phyloP scores from a whole-genome alignment of 805 yeast genomes.

The Suhomyces sp. region DNA sequence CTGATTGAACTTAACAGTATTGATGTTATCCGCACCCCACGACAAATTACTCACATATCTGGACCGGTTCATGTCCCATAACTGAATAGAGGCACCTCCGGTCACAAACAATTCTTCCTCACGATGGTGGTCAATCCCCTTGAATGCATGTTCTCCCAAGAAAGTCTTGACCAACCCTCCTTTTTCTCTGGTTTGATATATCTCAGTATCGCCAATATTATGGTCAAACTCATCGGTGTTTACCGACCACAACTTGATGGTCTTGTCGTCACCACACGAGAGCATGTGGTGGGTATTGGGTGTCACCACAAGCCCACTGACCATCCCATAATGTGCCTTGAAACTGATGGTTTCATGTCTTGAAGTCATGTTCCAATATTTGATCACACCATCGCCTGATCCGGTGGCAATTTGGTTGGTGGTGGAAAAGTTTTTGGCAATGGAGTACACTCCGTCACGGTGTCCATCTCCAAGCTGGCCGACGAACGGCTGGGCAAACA shows the following conservation, averaged over 20 bases:
- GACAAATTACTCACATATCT: constrained; percentile 74
- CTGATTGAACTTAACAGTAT: constrained; percentile 79
- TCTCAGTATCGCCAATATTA: constrained; percentile 28
- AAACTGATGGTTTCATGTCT: constrained; percentile 73
- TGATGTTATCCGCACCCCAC: constrained; percentile 96
- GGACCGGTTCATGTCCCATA: constrained; percentile 89
- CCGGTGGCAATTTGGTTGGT: constrained; percentile 84
- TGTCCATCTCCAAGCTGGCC: constrained; percentile 96
- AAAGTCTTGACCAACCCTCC: constrained; percentile 73
- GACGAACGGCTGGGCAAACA: constrained; percentile 97
- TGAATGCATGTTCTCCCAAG: constrained; percentile 80
- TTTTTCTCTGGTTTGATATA: constrained; percentile 26
- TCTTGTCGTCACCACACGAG: constrained; percentile 89
- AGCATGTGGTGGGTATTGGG: constrained; percentile 56
- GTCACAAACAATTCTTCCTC: constrained; percentile 76
- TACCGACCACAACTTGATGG: constrained; percentile 86
- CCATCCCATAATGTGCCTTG: constrained; percentile 88
- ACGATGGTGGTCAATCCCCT: constrained; percentile 83
- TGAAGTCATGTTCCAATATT: constrained; percentile 88
- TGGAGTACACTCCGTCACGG: constrained; percentile 85
- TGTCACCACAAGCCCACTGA: constrained; percentile 76
- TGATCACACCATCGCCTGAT: constrained; percentile 91
- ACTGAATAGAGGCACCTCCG: constrained; percentile 83
- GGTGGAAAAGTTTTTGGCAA: constrained; percentile 73
- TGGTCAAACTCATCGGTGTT: constrained; percentile 51